Base-by-base conservation (phyloP, 169 alveolate genomes). In the Babesia bigemina region DNA sequence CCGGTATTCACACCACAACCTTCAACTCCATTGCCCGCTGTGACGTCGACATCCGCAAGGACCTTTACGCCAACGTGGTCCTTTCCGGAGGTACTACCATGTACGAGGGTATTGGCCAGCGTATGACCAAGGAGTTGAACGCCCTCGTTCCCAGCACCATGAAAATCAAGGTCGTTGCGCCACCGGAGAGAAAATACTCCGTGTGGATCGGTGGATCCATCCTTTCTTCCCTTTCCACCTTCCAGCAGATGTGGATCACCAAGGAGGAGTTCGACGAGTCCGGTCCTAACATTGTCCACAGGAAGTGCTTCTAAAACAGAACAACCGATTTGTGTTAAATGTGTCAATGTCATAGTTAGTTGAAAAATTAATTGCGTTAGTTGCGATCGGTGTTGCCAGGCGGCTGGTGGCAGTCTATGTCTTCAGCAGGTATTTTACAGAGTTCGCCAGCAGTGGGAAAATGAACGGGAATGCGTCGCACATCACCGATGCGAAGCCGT, bases 151-250 rank as follows among this genome's bases (percentile, higher is more conserved):
- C 99, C 17, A 94, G 98, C 63, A 92, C 99, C 39, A 93, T 96
- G 98, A 96, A 96, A 91, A 93, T 97, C 89, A 96, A 96, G 93
- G 99, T 98, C 67, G 98, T 96, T 48, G 98, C 99, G n/a, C 99
- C 99, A 7, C 99, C 99, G 29, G 99, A 97, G 78, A 94, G 99
- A 74, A 96, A 97, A 89, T 96, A 95, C 92, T 95, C 99, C 24
- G 99, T 96, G 60, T 98, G 99, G 99, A 97, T 97, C 60, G 99
- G 99, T 48, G 99, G 99, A 3, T 96, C 99, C 33, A 98, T 97
- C 72, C 92, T 97, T 33, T 94, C 99, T 10, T 95, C 99, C 16
- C 89, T 97, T 39, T 94, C 98, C 57, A 97, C 99, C 56, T 98
- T 98, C 95, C 98, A 97, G 88, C 97, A 95, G 84, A 95, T 96